Evolutionary conservation across 1,284 basidiomycete genomes (phyloP).

Genomic region (Cryptococcus sp.): DNA sequence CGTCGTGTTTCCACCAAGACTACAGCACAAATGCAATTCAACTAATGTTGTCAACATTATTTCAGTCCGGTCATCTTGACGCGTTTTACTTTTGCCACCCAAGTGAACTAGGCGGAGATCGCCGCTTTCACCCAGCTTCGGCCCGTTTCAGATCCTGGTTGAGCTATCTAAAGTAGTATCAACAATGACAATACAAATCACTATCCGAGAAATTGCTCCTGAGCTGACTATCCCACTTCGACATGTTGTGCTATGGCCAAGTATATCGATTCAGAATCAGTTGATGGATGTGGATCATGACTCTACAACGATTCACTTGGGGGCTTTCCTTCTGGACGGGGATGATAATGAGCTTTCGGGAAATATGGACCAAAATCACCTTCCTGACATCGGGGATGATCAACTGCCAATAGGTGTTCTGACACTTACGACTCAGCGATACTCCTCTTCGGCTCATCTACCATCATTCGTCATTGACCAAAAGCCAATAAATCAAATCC

Average conservation of each 20-base stretch:
- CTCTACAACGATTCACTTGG: conserved; percentile 12
- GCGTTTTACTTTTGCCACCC: too few species aligned
- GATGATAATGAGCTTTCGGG: neutral
- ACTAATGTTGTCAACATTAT: too few species aligned
- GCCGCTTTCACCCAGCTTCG: too few species aligned
- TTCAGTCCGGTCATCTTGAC: too few species aligned
- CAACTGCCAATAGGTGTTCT: conserved; percentile 14
- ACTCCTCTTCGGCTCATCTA: conserved; percentile 2
- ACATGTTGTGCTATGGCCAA: conserved; percentile 26
- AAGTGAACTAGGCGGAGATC: too few species aligned
- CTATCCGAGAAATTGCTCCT: conserved; percentile 11
- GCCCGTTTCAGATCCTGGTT: too few species aligned
- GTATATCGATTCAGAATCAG: conserved; percentile 10
- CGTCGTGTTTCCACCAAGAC: too few species aligned
- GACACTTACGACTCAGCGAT: conserved; percentile 17
- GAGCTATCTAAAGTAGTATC: too few species aligned
- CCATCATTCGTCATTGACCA: neutral
- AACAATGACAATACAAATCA: neutral
- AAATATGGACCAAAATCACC: neutral
- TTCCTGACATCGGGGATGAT: neutral
- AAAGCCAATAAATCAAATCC: conserved; percentile 5
- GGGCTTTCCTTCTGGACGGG: conserved; percentile 12
- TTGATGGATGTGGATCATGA: conserved; percentile 8
- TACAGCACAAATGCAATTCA: too few species aligned
- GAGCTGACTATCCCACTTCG: conserved; percentile 11